These are phyloP conservation scores for Funneliformis caledonium DNA, from an alignment of 371 early-diverging fungal genomes.

Conservation along the genomic window DNA sequence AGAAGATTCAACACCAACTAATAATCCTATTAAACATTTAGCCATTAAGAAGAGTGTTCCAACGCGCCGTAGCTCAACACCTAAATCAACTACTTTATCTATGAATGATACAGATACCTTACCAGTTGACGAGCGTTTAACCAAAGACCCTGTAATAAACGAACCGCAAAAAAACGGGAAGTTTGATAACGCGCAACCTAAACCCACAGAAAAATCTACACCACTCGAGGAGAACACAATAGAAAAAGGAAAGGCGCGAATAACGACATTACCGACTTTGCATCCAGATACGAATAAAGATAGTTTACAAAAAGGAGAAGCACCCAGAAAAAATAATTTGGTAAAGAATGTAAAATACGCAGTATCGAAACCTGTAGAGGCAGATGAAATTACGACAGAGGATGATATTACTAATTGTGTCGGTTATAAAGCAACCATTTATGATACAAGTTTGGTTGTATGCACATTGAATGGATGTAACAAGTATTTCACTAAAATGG, in stretches of 20 bases:
- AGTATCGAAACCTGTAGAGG: neutral
- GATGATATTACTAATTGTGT: constrained; percentile 34
- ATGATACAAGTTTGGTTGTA: constrained; percentile 39
- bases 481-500: constrained; percentile 34
- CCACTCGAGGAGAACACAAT: neutral
- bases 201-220: neutral
- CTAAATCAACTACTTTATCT: neutral
- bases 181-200: neutral
- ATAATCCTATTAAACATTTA: constrained; percentile 8
- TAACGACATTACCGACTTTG: neutral
- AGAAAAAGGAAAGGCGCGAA: neutral
- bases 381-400: constrained; percentile 35
- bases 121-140: neutral
- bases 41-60: neutral
- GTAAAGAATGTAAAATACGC: constrained; percentile 25
- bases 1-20: neutral
- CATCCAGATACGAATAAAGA: neutral
- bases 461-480: constrained; percentile 39
- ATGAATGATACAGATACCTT: neutral
- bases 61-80: neutral
- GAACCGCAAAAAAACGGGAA: constrained; percentile 11
- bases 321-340: neutral
- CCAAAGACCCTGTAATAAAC: neutral
- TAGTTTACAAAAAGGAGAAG: constrained; percentile 8
- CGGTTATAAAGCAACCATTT: constrained; percentile 40